Percentiles rank a stretch among this genome's conserved stretches.
Conservation (phyloP, 2,329 filamentous ascomycete genomes). For the Neofusicoccum ribis region DNA sequence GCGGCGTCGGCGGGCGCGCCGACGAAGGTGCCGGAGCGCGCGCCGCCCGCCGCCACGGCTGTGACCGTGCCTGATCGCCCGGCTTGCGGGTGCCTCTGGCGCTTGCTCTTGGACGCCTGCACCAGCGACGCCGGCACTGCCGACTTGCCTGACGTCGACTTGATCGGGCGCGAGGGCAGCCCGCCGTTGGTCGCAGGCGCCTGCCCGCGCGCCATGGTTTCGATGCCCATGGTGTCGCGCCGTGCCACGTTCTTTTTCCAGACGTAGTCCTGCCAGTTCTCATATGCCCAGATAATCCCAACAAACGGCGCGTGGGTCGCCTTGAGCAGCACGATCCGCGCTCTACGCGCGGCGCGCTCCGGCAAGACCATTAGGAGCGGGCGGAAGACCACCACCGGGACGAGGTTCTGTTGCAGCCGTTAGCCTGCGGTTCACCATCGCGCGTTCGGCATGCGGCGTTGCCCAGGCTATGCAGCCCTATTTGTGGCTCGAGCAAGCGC, state of each 20-base stretch:
- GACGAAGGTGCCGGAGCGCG: neutral
- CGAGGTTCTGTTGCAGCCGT: slow-evolving; percentile 59
- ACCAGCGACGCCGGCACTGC: slow-evolving; percentile 16
- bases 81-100: neutral
- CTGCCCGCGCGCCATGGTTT: slow-evolving; percentile 13
- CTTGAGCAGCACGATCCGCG: slow-evolving; percentile 60
- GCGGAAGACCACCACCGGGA: slow-evolving; percentile 72
- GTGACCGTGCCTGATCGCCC: neutral
- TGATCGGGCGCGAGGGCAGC: slow-evolving; percentile 7
- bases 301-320: slow-evolving; percentile 68
- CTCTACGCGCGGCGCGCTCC: slow-evolving; percentile 62
- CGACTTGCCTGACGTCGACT: slow-evolving; percentile 9
- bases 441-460: slow-evolving; percentile 5
- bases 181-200: slow-evolving; percentile 7
- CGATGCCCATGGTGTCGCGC: neutral
- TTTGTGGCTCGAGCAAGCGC: slow-evolving; percentile 12
- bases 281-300: slow-evolving; percentile 67
- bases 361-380: slow-evolving; percentile 70
- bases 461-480: slow-evolving; percentile 20
- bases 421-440: slow-evolving; percentile 21
- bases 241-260: slow-evolving; percentile 15
- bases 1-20: neutral
- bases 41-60: neutral
- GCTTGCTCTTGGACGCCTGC: slow-evolving; percentile 10
- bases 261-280: slow-evolving; percentile 44